These are phyloP conservation scores for Aspergillus heteromorphus DNA, from an alignment of 495 filamentous ascomycete genomes.

Conservation along the genomic window DNA sequence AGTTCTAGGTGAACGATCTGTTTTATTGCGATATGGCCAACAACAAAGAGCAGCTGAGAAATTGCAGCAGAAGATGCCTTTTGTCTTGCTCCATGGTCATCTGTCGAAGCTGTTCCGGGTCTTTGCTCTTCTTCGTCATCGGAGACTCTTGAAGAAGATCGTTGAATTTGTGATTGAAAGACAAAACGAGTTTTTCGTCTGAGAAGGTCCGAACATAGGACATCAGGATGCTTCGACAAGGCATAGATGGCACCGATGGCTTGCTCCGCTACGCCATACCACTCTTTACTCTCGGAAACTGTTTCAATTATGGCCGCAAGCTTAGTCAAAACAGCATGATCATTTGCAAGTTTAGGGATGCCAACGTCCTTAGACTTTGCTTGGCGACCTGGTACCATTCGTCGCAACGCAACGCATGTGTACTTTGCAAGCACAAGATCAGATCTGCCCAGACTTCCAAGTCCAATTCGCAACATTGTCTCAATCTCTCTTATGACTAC, in stretches of 20 bases:
- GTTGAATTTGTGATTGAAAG: constrained; percentile 50
- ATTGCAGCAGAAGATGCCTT: constrained; percentile 60
- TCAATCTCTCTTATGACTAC: constrained; percentile 93
- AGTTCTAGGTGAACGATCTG: constrained; percentile 99
- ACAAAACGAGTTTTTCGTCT: constrained; percentile 79
- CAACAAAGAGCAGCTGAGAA: constrained; percentile 89
- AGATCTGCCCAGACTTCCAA: constrained; percentile 70
- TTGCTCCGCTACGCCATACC: constrained; percentile 97
- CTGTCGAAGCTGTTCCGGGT: constrained; percentile 31
- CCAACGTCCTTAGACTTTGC: constrained; percentile 63
- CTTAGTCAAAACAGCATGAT: constrained; percentile 77
- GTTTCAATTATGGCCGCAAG: constrained; percentile 82
- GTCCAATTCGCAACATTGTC: constrained; percentile 82
- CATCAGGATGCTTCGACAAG: constrained; percentile 91
- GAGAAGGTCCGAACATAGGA: constrained; percentile 87
- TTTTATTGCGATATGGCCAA: constrained; percentile 95
- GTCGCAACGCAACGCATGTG: constrained; percentile 84
- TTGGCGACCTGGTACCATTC: constrained; percentile 81
- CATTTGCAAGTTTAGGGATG: constrained; percentile 78
- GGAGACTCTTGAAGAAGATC: constrained; percentile 25
- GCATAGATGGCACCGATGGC: constrained; percentile 93
- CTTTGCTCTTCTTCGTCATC: constrained; percentile 45
- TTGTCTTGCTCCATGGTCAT: constrained; percentile 22
- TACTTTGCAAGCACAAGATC: constrained; percentile 90
- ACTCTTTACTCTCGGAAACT: constrained; percentile 84